These are phyloP conservation scores for Darksidea phi DNA, from an alignment of 495 filamentous ascomycete genomes.

Conservation along the genomic window DNA sequence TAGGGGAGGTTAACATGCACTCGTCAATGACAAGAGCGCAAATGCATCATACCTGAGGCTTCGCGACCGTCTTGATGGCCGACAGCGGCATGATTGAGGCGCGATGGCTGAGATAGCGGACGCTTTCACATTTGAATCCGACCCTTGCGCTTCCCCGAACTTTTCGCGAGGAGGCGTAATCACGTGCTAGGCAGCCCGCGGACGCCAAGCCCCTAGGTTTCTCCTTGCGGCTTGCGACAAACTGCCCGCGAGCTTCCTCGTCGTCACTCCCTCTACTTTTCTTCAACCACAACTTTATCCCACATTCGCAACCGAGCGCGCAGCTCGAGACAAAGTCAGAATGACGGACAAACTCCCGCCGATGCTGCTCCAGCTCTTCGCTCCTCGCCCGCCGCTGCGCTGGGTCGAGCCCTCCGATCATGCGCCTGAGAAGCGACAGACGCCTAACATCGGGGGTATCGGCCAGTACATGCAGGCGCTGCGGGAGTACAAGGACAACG, in stretches of 20 bases:
- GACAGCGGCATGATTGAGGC: constrained; percentile 64
- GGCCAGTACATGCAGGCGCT: constrained; percentile 71
- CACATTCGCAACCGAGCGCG: background rate
- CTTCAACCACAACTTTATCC: constrained; percentile 1
- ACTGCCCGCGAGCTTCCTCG: background rate
- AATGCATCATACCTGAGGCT: constrained; percentile 54
- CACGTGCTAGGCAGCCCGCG: constrained; percentile 19
- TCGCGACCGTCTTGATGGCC: constrained; percentile 58
- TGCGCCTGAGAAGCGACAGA: constrained; percentile 77
- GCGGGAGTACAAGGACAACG: constrained; percentile 65
- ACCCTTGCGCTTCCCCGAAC: background rate
- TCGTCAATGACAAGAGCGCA: background rate
- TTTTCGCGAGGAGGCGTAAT: constrained; percentile 7
- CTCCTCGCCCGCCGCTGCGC: constrained; percentile 85
- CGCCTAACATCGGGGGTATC: constrained; percentile 67
- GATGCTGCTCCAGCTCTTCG: constrained; percentile 89
- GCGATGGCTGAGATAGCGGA: background rate
- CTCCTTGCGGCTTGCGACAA: no score
- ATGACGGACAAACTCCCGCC: constrained; percentile 97
- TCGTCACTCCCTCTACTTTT: constrained; percentile 7
- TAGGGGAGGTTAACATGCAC: constrained; percentile 41
- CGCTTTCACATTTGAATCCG: background rate
- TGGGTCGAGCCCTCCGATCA: constrained; percentile 83
- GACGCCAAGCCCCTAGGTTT: background rate
- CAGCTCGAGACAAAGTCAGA: background rate